Base-by-base conservation (phyloP, 805 yeast genomes). In the Spathaspora girioi region DNA sequence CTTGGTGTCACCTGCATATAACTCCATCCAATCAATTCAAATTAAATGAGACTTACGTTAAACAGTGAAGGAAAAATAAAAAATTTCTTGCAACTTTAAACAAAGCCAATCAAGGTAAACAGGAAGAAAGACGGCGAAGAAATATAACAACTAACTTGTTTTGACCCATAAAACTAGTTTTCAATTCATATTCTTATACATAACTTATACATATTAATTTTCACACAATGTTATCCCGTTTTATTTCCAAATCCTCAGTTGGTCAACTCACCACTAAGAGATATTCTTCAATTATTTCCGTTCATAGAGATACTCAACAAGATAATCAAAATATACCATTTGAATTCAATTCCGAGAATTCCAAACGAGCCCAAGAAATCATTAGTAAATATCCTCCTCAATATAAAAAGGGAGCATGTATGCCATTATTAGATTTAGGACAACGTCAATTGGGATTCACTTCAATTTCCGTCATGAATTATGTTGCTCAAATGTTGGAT, bases 381-480 rank as follows among this genome's bases (percentile, higher is more conserved):
- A 77, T 89, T 49, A 81, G 86, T 61, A 87, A 87, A 73, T 89
- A 89, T 67, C 96, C 96, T 10, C 77, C 87, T 26, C 93, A 89
- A 66, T 89, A 89, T 70, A 89, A 88, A 67, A 89, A 89, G 71
- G 88, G 86, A 31, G 96, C 96, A 2, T 84, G 84, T 52, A 89
- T 89, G 96, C 96, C 96, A 9, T 77, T 89, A 54, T 78, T 89
- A 55, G 96, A 88, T 65, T 75, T 89, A 56, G 96, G 94, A 41
- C 96, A 89, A 73, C 86, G 96, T 62, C 96, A 89, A 70, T 77
- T 77, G 50, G 96, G 96, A 0, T 89, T 85, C 76, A 86, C 94
- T 43, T 87, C 96, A 41, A 86, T 89, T 59, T 78, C 89, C 32
- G 94, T 88, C 56, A 89, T 89, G 96, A 88, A 89, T 75, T 86